Conservation (phyloP, 2,329 filamentous ascomycete species). For the Penicillium sp. region DNA sequence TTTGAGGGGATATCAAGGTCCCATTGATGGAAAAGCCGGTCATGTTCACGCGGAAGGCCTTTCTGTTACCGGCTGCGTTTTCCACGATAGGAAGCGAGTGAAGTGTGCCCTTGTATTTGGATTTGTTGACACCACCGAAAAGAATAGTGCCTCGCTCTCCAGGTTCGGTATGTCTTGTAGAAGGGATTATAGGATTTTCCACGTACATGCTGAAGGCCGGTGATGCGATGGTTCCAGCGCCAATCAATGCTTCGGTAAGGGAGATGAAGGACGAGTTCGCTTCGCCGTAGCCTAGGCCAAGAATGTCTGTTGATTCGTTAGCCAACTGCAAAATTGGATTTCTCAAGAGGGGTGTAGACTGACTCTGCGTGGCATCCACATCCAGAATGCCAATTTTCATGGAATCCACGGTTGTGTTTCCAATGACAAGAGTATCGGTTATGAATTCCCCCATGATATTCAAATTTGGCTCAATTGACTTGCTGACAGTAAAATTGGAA, state of each 20-base stretch:
- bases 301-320: background rate
- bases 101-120: background rate
- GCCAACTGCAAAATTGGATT: background rate
- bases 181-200: background rate
- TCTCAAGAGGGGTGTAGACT: background rate
- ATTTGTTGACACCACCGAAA: background rate
- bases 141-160: background rate
- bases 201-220: conserved; percentile 8
- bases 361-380: background rate
- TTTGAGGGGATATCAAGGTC: background rate
- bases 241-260: conserved; percentile 9
- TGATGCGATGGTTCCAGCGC: conserved; percentile 7
- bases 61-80: background rate
- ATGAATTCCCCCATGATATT: background rate
- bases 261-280: conserved; percentile 9
- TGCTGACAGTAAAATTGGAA: background rate
- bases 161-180: background rate
- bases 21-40: background rate
- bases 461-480: background rate
- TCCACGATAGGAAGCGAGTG: background rate
- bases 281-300: conserved; percentile 2
- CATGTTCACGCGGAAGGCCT: background rate
- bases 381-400: conserved; percentile 8
- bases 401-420: background rate
- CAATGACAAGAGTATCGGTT: conserved; percentile 4